These are phyloP conservation scores for Alternaria dauci DNA, from an alignment of 2,329 filamentous ascomycete genomes.

Conservation along the genomic window DNA sequence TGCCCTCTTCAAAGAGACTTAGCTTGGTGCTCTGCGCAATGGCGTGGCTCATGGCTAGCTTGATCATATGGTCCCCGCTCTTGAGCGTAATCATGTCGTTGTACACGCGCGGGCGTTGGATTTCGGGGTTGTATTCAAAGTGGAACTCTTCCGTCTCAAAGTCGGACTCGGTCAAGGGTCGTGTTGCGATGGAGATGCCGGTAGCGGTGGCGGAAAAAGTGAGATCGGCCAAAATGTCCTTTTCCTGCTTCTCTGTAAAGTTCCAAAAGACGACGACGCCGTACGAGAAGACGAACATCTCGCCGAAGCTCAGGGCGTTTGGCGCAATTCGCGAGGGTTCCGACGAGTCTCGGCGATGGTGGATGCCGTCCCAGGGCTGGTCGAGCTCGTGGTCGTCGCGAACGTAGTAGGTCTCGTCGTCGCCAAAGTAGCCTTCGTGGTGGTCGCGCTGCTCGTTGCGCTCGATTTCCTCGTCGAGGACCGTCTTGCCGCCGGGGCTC, in stretches of 20 bases:
- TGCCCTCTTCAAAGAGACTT: constrained; percentile 93
- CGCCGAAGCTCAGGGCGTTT: constrained; percentile 81
- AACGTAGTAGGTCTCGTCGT: constrained; percentile 67
- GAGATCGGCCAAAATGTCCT: constrained; percentile 92
- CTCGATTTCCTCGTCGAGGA: constrained; percentile 95
- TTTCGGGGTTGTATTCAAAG: constrained; percentile 91
- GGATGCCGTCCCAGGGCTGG: constrained; percentile 30
- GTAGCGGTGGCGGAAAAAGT: constrained; percentile 81
- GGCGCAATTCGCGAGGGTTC: constrained; percentile 65
- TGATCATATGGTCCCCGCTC: constrained; percentile 98
- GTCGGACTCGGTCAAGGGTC: constrained; percentile 84
- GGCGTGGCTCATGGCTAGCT: constrained; percentile 94
- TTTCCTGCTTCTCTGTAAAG: constrained; percentile 94
- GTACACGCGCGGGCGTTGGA: constrained; percentile 88
- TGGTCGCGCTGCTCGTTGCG: constrained; percentile 88
- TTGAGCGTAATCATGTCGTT: constrained; percentile 99
- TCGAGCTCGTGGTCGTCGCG: constrained; percentile 43
- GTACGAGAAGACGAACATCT: constrained; percentile 97
- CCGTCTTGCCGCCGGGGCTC: constrained; percentile 89
- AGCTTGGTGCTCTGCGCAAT: constrained; percentile 98
- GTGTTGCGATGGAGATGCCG: constrained; percentile 73
- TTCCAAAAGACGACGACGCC: constrained; percentile 99
- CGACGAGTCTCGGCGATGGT: constrained; percentile 32
- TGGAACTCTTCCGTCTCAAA: constrained; percentile 99
- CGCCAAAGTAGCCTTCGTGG: constrained; percentile 88